Conservation (phyloP, 345 rosid genomes). For the Aurinia saxatilis region DNA sequence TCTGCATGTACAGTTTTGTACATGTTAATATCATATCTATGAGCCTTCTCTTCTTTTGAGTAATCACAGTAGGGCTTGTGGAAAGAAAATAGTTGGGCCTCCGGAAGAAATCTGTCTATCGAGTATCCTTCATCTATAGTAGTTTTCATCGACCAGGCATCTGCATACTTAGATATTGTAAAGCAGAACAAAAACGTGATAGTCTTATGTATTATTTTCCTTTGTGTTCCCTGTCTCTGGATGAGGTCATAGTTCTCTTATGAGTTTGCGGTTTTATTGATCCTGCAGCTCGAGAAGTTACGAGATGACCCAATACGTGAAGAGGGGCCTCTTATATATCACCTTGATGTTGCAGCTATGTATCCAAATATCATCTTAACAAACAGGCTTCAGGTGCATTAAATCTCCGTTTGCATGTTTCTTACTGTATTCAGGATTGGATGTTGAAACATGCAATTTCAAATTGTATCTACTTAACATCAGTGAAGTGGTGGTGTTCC, state of each 20-base stretch:
- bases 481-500: not conserved
- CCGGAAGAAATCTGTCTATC: not conserved
- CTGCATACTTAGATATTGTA: constrained; percentile 3
- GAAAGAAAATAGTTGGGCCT: constrained; percentile 2
- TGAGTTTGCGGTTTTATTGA: constrained; percentile 13
- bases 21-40: not conserved
- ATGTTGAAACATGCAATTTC: not conserved
- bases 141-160: constrained; percentile 1
- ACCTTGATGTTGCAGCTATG: constrained; percentile 99
- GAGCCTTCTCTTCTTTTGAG: constrained; percentile 8
- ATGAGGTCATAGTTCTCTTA: not conserved
- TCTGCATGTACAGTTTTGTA: constrained; percentile 6
- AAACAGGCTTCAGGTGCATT: constrained; percentile 88
- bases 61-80: not conserved
- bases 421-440: not conserved
- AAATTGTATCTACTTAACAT: not conserved
- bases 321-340: constrained; percentile 95
- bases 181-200: constrained; percentile 6
- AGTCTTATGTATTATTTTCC: not conserved
- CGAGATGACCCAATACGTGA: constrained; percentile 77
- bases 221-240: not conserved
- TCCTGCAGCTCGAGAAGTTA: constrained; percentile 64
- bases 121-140: constrained; percentile 1
- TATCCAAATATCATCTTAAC: constrained; percentile 97
- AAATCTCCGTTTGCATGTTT: constrained; percentile 1